These are phyloP conservation scores for Diaporthe helianthi DNA, from an alignment of 2,329 filamentous ascomycete genomes.

Conservation along the genomic window DNA sequence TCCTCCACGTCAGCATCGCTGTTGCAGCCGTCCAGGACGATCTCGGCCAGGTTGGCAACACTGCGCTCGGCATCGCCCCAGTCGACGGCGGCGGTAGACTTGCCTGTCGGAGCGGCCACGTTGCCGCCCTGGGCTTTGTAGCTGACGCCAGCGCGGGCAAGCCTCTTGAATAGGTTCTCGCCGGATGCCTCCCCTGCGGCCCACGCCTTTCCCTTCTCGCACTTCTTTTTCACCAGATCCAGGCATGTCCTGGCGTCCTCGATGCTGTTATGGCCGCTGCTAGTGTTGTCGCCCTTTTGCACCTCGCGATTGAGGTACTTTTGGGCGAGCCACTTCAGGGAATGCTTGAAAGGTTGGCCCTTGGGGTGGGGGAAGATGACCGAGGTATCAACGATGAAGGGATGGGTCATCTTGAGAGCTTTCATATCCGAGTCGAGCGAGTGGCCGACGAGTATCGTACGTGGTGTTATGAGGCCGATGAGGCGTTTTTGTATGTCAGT, in stretches of 20 bases:
- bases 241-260: conserved; percentile 93
- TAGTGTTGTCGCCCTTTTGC: conserved; percentile 74
- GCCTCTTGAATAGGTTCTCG: conserved; percentile 88
- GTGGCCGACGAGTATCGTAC: conserved; percentile 79
- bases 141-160: conserved; percentile 68
- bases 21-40: conserved; percentile 61
- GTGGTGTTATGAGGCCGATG: conserved; percentile 73
- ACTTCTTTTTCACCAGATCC: conserved; percentile 93
- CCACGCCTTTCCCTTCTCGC: conserved; percentile 89
- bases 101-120: conserved; percentile 61
- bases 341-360: conserved; percentile 87
- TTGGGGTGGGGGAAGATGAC: conserved; percentile 90
- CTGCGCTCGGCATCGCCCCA: conserved; percentile 80
- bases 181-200: conserved; percentile 78
- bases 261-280: conserved; percentile 83
- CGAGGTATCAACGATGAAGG: conserved; percentile 91
- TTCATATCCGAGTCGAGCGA: conserved; percentile 84
- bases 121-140: conserved; percentile 68
- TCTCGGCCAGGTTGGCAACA: conserved; percentile 61
- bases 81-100: conserved; percentile 80
- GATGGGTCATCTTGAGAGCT: conserved; percentile 85
- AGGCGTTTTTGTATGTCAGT: conserved; percentile 82
- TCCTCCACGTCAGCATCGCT: conserved; percentile 65
- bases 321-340: conserved; percentile 86
- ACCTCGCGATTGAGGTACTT: conserved; percentile 89